Base-by-base conservation (phyloP, 306 rosid genomes). In the Rosa chinensis region DNA sequence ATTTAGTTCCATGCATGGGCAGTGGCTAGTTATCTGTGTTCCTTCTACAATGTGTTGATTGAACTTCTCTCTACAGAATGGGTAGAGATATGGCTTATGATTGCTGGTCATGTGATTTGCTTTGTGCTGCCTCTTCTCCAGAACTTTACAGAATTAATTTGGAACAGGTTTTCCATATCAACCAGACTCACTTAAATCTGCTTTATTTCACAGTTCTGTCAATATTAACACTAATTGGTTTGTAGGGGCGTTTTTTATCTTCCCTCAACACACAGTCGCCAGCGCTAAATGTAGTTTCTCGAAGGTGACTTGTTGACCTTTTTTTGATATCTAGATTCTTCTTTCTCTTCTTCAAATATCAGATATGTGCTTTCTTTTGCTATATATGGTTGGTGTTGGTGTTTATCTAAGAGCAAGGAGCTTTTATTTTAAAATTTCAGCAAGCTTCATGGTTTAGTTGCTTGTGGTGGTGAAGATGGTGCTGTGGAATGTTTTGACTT, bases 401-500 rank as follows among this genome's bases (percentile, higher is more conserved):
- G 62, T 40, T 20, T 85, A 28, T 70, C 39, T 82, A 74, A 85
- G 43, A 64, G 10, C 13, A 42, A 75, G 81, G 53, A 78, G 43
- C 12, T 73, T 83, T n/a, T 73, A 44, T 71, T 62, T 72, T 66
- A 50, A 63, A 78, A 85, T 88, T 86, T 80, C 85, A 95, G 99
- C 90, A 90, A 95, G 85, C 45, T 89, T 74, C 98, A 92, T 82
- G 99, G 99, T 69, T 71, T 95, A 77, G 88, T 95, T 88, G 97
- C 97, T 68, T 92, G 99, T 79, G 99, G 99, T 12, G 98, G 99
- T 47, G 98, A 91, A 66, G 99, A 95, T 84, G 99, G 99, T 56
- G 93, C 91, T 39, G 91, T 95, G 64, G 99, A 95, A 83, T 92
- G 98, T 85, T 92, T 95, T 84, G 99, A 95, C 87, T 78, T 80